A percentile compares a stretch with the other conserved stretches of the same genome.
Evolutionary conservation across 768 basidiomycete genomes (phyloP).

Genomic region (Crucibulum laeve): DNA sequence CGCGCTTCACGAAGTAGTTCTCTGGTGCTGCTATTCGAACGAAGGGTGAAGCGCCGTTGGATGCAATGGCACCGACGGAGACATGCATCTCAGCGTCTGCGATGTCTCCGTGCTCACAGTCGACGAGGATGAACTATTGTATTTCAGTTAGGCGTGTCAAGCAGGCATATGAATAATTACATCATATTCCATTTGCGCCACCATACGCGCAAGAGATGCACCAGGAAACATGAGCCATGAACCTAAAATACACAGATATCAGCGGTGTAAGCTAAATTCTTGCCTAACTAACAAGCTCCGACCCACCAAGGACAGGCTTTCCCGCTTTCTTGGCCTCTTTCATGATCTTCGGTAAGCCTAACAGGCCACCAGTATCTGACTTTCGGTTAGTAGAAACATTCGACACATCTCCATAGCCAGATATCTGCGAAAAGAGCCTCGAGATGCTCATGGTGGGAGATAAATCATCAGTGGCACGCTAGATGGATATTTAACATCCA

Average conservation of each 20-base stretch:
- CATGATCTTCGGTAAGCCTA: constrained; percentile 13
- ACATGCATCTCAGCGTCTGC: constrained; percentile 15
- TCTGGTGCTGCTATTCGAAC: neutral
- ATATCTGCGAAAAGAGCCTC: no score
- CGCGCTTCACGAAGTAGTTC: neutral
- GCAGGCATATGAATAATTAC: constrained; percentile 3
- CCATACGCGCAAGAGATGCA: constrained; percentile 12
- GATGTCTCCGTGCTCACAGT: constrained; percentile 17
- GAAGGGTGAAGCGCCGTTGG: neutral
- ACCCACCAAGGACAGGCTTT: constrained; percentile 13
- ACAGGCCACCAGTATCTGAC: constrained; percentile 5
- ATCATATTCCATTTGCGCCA: constrained; percentile 16
- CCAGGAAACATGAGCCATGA: constrained; percentile 18
- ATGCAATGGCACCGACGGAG: constrained; percentile 9
- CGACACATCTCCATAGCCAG: no score
- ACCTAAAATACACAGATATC: constrained; percentile 3
- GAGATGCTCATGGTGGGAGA: no score
- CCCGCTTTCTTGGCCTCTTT: constrained; percentile 11
- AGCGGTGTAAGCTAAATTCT: no score
- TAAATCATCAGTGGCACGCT: no score
- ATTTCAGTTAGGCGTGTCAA: neutral
- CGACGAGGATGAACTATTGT: constrained; percentile 13
- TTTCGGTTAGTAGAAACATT: no score
- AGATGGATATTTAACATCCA: no score
- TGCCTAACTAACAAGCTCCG: no score